phyloP scores from a whole-genome alignment of 1,139 yeast genomes.

The Taiozyma sp. region DNA sequence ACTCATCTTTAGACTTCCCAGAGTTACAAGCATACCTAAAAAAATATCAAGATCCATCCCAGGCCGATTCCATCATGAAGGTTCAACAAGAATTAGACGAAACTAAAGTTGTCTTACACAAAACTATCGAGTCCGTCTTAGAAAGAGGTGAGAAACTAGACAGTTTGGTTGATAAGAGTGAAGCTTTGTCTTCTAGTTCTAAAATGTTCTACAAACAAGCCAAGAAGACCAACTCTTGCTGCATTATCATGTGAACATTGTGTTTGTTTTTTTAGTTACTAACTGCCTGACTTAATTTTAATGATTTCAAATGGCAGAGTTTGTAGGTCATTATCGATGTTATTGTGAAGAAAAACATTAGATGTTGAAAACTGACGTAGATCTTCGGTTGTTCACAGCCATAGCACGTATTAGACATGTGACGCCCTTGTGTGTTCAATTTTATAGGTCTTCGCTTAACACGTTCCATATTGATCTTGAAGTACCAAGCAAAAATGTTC shows the following conservation, averaged over 20 bases:
- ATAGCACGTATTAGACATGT: background rate
- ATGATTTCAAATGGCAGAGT: background rate
- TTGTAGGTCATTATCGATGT: background rate
- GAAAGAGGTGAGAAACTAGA: conserved; percentile 97
- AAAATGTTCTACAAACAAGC: conserved; percentile 97
- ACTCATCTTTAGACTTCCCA: conserved; percentile 47
- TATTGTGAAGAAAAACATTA: background rate
- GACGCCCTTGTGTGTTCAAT: background rate
- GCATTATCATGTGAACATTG: conserved; percentile 59
- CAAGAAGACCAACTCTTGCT: conserved; percentile 94
- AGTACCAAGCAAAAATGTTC: too few species aligned
- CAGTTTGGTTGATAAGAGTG: conserved; percentile 90
- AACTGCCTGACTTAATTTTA: background rate
- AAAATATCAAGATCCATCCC: conserved; percentile 94
- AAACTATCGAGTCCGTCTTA: conserved; percentile 89
- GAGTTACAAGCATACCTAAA: conserved; percentile 65
- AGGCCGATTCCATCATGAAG: conserved; percentile 95
- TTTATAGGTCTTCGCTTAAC: background rate
- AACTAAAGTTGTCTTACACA: conserved; percentile 92
- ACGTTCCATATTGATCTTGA: too few species aligned
- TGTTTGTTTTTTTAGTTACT: background rate
- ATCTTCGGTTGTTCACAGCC: background rate
- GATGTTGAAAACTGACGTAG: background rate
- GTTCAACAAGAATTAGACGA: conserved; percentile 98
- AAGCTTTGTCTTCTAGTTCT: conserved; percentile 83